Conservation (phyloP, 2,329 filamentous ascomycete genomes). For the Aschersonia sp. region DNA sequence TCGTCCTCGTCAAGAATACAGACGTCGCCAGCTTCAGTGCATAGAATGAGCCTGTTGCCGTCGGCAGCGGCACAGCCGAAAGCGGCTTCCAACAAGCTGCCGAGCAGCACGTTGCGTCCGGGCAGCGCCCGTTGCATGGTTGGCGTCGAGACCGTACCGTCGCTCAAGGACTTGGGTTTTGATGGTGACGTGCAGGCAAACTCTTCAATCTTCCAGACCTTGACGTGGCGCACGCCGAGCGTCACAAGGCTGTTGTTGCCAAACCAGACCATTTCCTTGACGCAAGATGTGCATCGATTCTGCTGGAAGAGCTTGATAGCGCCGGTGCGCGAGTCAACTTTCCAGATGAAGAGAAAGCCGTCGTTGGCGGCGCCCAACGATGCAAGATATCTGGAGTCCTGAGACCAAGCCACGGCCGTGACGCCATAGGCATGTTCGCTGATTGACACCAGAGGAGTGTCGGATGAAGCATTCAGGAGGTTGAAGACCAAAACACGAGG, state of each 20-base stretch:
- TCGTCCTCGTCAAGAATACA: constrained; percentile 71
- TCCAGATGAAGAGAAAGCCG: constrained; percentile 87
- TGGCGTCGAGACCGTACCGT: constrained; percentile 18
- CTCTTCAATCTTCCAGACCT: constrained; percentile 81
- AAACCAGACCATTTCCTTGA: constrained; percentile 84
- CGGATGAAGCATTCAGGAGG: constrained; percentile 63
- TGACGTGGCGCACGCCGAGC: constrained; percentile 80
- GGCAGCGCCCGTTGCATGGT: constrained; percentile 47
- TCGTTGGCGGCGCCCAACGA: constrained; percentile 83
- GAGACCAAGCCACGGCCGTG: constrained; percentile 75
- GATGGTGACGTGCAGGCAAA: constrained; percentile 41
- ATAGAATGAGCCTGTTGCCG: constrained; percentile 62
- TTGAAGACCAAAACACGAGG: constrained; percentile 85
- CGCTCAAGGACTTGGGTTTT: constrained; percentile 41
- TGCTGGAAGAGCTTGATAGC: constrained; percentile 68
- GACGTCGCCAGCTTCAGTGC: constrained; percentile 78
- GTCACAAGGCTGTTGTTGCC: constrained; percentile 69
- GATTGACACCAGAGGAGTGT: constrained; percentile 70
- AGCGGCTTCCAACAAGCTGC: constrained; percentile 64
- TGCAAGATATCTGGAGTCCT: constrained; percentile 73
- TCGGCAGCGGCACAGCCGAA: constrained; percentile 71
- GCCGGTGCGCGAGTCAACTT: constrained; percentile 67
- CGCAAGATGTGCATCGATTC: constrained; percentile 77
- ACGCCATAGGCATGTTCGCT: constrained; percentile 87
- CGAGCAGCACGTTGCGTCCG: constrained; percentile 79